Evolutionary conservation across 805 yeast species (phyloP), one percentile per base, ranked within the genome.

Genomic region (Saccharomycopsis lassenensis): DNA sequence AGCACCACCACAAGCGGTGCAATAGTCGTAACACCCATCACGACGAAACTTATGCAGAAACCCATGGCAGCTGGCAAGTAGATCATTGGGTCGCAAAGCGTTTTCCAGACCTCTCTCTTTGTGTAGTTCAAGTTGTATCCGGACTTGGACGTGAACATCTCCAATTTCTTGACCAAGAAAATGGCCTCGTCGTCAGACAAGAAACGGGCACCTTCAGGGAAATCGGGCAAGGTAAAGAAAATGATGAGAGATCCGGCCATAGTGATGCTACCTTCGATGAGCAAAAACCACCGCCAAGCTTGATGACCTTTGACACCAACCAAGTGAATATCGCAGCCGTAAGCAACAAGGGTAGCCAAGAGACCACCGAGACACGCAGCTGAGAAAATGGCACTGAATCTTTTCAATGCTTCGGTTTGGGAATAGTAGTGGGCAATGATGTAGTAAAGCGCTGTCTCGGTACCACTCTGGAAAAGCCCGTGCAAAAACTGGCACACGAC

Each of bases 351-450:
- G 7, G 86, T 84, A 45, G 79, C 77, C 45, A 80, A 77, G 20
- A 83, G 84, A 52, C 89, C 87, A 1, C 86, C 82, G 39, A 80
- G 62, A 43, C 79, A 71, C 4, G 85, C 76, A 31, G 78, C 72
- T 19, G 78, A 62, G 23, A 36, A 78, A 55, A 80, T 77, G 36
- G 72, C 68, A 21, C 79, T 67, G 53, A 74, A 77, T 35, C 89
- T 59, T 50, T 73, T 69, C 56, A 77, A 83, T 7, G 84, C 69
- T 54, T 79, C 87, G n/a, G 55, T 55, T 36, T 76, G 66, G 25
- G 71, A 59, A 55, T 79, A 79, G 60, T 74, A 79, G 54, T 73
- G 71, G 24, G 80, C 63, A 48, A 79, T 60, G 37, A 79, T 62
- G 53, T 78, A 80, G 52, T 78, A 77, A 45, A 80, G 71, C 14